These are phyloP conservation scores for Helianthus annuus DNA, from an alignment of 129 eudicot genomes.

Conservation along the genomic window HanXRQr2.0-SUNRISE NC_035442.2:179220365-179220864, in stretches of 20 bases:
- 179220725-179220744: conserved; percentile 96
- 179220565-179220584: not conserved
- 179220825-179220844: not conserved
- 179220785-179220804: conserved; percentile 80
- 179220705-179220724: conserved; percentile 94
- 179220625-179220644: not conserved
- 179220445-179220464: too few species aligned
- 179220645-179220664: conserved; percentile 5
- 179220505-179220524: conserved; percentile 33
- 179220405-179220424: too few species aligned
- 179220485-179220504: not conserved
- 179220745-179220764: conserved; percentile 77
- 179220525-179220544: not conserved
- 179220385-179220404: too few species aligned
- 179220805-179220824: conserved; percentile 21
- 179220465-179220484: not conserved
- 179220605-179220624: not conserved
- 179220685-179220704: conserved; percentile 92
- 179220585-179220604: not conserved
- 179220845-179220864: too few species aligned
- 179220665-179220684: conserved; percentile 53
- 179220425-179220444: not conserved
- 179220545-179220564: not conserved
- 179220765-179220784: conserved; percentile 86
- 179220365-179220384: too few species aligned